Evolutionary conservation across 2,329 filamentous ascomycete species (phyloP), one percentile per base, ranked within the genome.

Genomic region (Aspergillus fumigatus): DNA sequence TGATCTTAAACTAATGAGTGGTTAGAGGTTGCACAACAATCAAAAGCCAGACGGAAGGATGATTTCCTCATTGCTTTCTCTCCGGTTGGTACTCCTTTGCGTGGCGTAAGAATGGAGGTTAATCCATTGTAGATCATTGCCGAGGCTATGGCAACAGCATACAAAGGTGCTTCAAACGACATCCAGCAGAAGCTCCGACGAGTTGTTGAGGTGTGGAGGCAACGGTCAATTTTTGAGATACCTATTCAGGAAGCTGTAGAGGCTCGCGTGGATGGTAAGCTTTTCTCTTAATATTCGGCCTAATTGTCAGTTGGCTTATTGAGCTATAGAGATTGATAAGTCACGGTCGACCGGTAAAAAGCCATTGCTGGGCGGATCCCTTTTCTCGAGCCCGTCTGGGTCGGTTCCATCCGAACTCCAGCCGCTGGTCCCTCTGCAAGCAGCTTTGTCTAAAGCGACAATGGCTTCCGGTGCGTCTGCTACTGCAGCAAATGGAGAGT

Each of bases 61-160:
- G 94, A 99, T 66, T 99, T 99, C 65, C 83, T 97, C 14, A 83
- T 88, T 59, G 93, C 94, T 7, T 97, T 96, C 74, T 88, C 93
- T 48, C 92, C 94, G 4, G 83, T 82, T 59, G 60, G 74, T 73
- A 7, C 27, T 32, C 48, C 32, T 3, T 29, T 14, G n/a, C 50
- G 9, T 21, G 29, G 11, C 19, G n/a, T 27, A 27, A 49, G 45
- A 26, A 48, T 11, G 21, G 19, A 50, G 23, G 49, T 64, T 75
- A 60, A 75, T 55, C 43, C 14, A 43, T 8, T 54, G 6, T 62
- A 82, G 80, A 80, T 96, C 64, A 89, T 99, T 61, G 90, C 90
- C 21, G 94, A 99, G 73, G 93, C 92, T n/a, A 88, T 89, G 9
- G 83, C 90, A 14, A 81, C 84, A n/a, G 93, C 94, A 41, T 99